Percentiles rank a stretch among this genome's conserved stretches.
Conservation (phyloP, 352 stramenopile genomes). For the Globisporangium apiculatum region DNA sequence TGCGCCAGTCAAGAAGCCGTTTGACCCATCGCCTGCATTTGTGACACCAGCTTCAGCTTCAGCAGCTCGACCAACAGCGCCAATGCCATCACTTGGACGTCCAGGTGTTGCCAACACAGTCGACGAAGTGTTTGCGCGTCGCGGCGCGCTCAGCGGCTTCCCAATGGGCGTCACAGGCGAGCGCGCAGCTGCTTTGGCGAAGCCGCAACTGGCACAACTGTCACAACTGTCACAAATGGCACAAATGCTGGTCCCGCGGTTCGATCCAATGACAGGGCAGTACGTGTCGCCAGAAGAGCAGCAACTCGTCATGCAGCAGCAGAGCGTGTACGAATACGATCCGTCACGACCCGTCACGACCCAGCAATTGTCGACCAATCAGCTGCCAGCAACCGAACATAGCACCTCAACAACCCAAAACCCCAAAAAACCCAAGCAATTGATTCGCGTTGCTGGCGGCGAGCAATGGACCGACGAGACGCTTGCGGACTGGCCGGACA, state of each 20-base stretch:
- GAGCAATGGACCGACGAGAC: conserved; percentile 91
- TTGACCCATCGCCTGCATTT: not conserved
- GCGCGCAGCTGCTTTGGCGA: conserved; percentile 16
- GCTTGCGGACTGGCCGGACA: conserved; percentile 92
- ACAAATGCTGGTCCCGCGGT: conserved; percentile 20
- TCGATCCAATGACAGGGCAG: conserved; percentile 68
- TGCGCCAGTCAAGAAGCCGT: conserved; percentile 27
- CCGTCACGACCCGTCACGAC: conserved; percentile 33
- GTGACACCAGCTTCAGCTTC: not conserved
- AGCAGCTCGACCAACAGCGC: not conserved
- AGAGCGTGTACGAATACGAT: conserved; percentile 83
- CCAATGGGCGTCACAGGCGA: conserved; percentile 45
- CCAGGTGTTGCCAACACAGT: conserved; percentile 35
- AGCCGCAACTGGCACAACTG: no score
- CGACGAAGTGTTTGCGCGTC: conserved; percentile 35
- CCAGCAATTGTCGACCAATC: no score
- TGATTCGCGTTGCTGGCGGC: conserved; percentile 66
- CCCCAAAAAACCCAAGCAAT: conserved; percentile 32
- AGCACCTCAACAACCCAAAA: not conserved
- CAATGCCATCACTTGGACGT: conserved; percentile 2
- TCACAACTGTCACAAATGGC: not conserved
- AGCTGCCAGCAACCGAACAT: no score
- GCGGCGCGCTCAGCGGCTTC: conserved; percentile 65
- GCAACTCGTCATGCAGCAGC: conserved; percentile 75
- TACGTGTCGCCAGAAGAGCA: conserved; percentile 63